Percentiles rank a stretch among this genome's conserved stretches.
Evolutionary conservation across 1,284 basidiomycete species (phyloP).

Genomic region (Jaminaea rosea): DNA sequence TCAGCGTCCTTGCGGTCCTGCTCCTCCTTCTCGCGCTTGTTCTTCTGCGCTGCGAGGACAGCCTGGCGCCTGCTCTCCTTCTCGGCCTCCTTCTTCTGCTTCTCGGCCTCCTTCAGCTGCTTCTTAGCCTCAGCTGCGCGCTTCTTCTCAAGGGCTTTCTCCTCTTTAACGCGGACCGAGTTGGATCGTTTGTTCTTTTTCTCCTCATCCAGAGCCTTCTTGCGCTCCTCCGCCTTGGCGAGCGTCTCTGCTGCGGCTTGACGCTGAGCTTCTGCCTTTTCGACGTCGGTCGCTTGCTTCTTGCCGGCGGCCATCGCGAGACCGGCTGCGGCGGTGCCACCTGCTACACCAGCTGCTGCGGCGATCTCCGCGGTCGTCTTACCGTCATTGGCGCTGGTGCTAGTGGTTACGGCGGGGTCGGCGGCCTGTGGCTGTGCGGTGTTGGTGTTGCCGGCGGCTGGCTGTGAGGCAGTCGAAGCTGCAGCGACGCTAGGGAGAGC

Average conservation of each 20-base stretch:
- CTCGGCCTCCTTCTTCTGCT: conserved; percentile 10
- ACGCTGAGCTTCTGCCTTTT: neutral
- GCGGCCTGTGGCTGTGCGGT: neutral
- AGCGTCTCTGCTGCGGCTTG: neutral
- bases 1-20: neutral
- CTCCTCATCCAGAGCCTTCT: neutral
- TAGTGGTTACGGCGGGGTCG: no score
- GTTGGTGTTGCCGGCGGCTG: neutral
- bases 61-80: neutral
- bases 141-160: conserved; percentile 5
- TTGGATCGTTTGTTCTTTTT: conserved; percentile 1
- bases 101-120: conserved; percentile 8
- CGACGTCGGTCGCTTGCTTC: neutral
- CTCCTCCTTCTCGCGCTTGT: neutral
- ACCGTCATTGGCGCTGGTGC: no score
- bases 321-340: neutral
- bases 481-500: neutral
- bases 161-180: conserved; percentile 2
- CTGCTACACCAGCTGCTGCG: neutral
- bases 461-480: neutral
- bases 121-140: conserved; percentile 8
- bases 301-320: neutral
- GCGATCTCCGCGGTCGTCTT: neutral
- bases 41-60: neutral
- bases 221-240: conserved; percentile 1